These are phyloP conservation scores for Isatis lusitanica DNA, from an alignment of 441 rosid genomes.

Conservation along the genomic window DNA sequence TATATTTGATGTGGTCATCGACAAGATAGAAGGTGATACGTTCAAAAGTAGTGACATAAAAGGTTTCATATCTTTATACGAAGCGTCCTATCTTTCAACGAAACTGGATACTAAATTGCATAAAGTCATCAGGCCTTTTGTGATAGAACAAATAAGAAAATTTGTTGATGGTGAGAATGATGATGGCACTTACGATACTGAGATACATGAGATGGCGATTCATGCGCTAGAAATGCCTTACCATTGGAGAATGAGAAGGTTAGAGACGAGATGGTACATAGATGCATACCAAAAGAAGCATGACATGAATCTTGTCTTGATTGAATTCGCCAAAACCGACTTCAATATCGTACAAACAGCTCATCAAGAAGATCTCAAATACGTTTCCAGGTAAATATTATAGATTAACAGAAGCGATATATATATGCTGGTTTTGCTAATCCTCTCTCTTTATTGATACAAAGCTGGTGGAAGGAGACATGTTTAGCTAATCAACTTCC, in stretches of 20 bases:
- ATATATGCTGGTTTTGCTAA: background rate
- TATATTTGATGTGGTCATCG: conserved; percentile 18
- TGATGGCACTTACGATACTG: background rate
- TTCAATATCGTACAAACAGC: conserved; percentile 39
- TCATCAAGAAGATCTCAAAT: conserved; percentile 43
- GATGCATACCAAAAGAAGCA: conserved; percentile 28
- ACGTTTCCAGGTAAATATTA: conserved; percentile 18
- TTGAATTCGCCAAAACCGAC: conserved; percentile 38
- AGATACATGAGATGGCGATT: conserved; percentile 4
- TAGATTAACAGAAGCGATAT: background rate
- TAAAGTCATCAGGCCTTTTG: conserved; percentile 29
- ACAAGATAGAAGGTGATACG: background rate
- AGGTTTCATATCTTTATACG: conserved; percentile 38
- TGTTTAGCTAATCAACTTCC: conserved; percentile 23
- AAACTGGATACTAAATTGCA: conserved; percentile 31
- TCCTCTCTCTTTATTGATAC: background rate
- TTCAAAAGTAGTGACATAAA: background rate
- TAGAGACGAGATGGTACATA: conserved; percentile 43
- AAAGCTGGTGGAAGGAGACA: conserved; percentile 39
- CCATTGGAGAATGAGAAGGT: conserved; percentile 39
- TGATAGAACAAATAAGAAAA: conserved; percentile 19
- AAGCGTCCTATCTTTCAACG: conserved; percentile 39
- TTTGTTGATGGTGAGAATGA: background rate
- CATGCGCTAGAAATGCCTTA: conserved; percentile 47
- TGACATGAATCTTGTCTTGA: conserved; percentile 16